Percentiles rank a stretch among this genome's conserved stretches.
These are phyloP conservation scores for Botryotinia calthae DNA, from an alignment of 2,329 filamentous ascomycete species.

Conservation along the genomic window DNA sequence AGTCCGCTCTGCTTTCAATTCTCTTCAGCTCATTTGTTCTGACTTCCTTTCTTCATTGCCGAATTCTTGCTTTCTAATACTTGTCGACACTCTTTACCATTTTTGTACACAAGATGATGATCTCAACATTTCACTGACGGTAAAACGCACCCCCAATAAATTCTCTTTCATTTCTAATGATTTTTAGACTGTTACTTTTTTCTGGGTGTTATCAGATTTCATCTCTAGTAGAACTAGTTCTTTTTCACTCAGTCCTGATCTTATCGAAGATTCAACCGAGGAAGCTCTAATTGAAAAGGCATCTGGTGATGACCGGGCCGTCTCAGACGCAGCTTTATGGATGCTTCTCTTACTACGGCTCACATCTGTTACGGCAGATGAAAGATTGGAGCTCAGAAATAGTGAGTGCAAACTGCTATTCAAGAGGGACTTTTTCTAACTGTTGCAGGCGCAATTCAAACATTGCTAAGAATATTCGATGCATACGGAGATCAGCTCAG, in stretches of 20 bases:
- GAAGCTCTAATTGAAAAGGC: conserved; percentile 57
- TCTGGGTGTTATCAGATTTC: conserved; percentile 93
- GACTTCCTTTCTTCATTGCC: conserved; percentile 80
- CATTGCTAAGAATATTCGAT: conserved; percentile 85
- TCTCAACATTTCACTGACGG: conserved; percentile 90
- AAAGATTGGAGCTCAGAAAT: conserved; percentile 73
- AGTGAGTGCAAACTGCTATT: conserved; percentile 45
- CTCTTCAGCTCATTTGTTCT: conserved; percentile 87
- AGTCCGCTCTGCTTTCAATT: conserved; percentile 83
- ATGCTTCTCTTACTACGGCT: conserved; percentile 71
- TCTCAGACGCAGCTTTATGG: conserved; percentile 72
- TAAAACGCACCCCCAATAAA: conserved; percentile 46
- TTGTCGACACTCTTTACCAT: conserved; percentile 83
- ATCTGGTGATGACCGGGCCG: conserved; percentile 54
- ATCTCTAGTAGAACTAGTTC: conserved; percentile 60
- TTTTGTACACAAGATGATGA: conserved; percentile 91
- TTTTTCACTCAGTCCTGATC: conserved; percentile 56
- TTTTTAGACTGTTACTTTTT: conserved; percentile 79
- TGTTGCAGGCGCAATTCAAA: conserved; percentile 71
- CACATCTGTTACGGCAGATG: conserved; percentile 68
- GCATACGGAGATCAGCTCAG: conserved; percentile 80
- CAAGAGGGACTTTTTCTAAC: conserved; percentile 33
- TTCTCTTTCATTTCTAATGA: conserved; percentile 22
- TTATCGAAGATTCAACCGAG: conserved; percentile 56
- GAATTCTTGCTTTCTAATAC: conserved; percentile 67